Evolutionary conservation across 2,329 filamentous ascomycete genomes (phyloP).

Genomic region (Alternaria consortialis): DNA sequence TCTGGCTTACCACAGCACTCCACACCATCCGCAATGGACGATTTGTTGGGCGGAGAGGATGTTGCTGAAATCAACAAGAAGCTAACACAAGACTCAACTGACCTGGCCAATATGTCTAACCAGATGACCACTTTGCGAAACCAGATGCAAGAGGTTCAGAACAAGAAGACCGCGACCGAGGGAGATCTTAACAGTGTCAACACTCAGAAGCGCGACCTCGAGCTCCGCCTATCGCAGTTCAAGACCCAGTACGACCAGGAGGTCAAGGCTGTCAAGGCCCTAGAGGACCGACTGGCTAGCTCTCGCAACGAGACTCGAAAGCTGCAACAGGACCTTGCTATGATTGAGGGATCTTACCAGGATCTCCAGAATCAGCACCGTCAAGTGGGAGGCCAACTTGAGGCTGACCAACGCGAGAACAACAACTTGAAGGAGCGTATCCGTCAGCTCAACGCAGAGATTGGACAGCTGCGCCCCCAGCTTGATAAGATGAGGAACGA

Average conservation of each 20-base stretch:
- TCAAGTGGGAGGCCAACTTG: slow-evolving; percentile 75
- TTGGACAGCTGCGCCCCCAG: slow-evolving; percentile 84
- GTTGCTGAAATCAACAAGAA: slow-evolving; percentile 90
- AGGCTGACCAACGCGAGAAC: slow-evolving; percentile 91
- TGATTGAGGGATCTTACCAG: slow-evolving; percentile 80
- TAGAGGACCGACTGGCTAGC: slow-evolving; percentile 82
- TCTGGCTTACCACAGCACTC: slow-evolving; percentile 55
- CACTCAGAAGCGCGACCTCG: slow-evolving; percentile 91
- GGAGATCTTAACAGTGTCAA: slow-evolving; percentile 82
- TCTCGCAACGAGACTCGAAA: slow-evolving; percentile 84
- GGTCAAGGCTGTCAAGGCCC: slow-evolving; percentile 80
- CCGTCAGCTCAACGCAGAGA: slow-evolving; percentile 80
- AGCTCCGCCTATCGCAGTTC: slow-evolving; percentile 85
- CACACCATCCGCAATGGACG: slow-evolving; percentile 70
- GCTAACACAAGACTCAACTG: slow-evolving; percentile 86
- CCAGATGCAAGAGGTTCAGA: slow-evolving; percentile 93
- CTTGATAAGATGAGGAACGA: slow-evolving; percentile 94
- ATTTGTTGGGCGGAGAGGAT: slow-evolving; percentile 82
- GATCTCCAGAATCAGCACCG: slow-evolving; percentile 86
- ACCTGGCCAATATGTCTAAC: slow-evolving; percentile 94
- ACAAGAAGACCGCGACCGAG: slow-evolving; percentile 79
- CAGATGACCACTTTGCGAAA: slow-evolving; percentile 90
- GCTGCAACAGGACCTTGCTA: slow-evolving; percentile 82
- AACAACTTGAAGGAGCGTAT: slow-evolving; percentile 86
- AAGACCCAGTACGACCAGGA: slow-evolving; percentile 92